A percentile compares a stretch with the other conserved stretches of the same genome.
These are phyloP conservation scores for Gleditsia sinensis DNA, from an alignment of 306 rosid genomes.

Conservation along the genomic window DNA sequence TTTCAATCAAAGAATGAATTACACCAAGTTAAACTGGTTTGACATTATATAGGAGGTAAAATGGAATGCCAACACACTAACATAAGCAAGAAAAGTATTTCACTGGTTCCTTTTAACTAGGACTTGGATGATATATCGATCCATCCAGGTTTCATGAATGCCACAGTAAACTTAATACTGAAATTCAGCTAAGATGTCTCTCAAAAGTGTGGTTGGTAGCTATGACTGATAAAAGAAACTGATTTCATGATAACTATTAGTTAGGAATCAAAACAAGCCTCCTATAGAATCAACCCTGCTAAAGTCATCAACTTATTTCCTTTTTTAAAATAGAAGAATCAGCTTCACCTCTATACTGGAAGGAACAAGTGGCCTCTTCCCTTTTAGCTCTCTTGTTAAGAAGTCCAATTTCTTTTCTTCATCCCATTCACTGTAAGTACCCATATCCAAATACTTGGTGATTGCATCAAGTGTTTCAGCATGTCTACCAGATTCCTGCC, in stretches of 20 bases:
- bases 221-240: neutral
- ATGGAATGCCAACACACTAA: neutral
- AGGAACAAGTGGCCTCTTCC: slow-evolving; percentile 94
- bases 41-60: neutral
- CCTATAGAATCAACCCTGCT: slow-evolving; percentile 2
- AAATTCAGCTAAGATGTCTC: too few species aligned
- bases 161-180: too few species aligned
- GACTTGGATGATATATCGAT: too few species aligned
- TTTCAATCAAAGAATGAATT: neutral
- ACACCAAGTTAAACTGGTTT: slow-evolving; percentile 7
- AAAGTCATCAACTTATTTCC: neutral
- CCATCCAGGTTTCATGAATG: neutral
- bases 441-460: slow-evolving; percentile 78
- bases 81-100: too few species aligned
- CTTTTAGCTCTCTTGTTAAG: slow-evolving; percentile 80
- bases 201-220: too few species aligned
- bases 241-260: neutral
- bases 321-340: neutral
- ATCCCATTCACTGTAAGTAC: slow-evolving; percentile 90
- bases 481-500: slow-evolving; percentile 91
- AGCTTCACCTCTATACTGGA: slow-evolving; percentile 67
- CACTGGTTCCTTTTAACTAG: too few species aligned
- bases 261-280: neutral
- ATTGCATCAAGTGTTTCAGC: slow-evolving; percentile 90
- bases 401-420: slow-evolving; percentile 90